A percentile compares a stretch with the other conserved stretches of the same genome.
phyloP scores from a whole-genome alignment of 1,139 yeast genomes.

The Debaryomyces sp. region DNA sequence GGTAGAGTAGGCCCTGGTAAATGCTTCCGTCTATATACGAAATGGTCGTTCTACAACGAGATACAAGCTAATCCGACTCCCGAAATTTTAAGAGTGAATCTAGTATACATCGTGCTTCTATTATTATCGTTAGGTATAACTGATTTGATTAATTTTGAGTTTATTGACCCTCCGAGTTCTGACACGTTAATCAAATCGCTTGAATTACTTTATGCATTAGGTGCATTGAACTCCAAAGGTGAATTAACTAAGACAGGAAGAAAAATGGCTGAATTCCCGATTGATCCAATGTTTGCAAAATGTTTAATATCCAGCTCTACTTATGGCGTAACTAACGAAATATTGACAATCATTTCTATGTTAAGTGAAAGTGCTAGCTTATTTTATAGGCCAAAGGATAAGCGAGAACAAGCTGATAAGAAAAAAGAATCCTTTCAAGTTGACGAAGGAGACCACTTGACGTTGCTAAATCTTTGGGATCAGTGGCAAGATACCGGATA shows the following conservation, averaged over 20 bases:
- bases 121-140: slow-evolving; percentile 80
- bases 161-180: slow-evolving; percentile 82
- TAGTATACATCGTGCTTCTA: slow-evolving; percentile 73
- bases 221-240: slow-evolving; percentile 84
- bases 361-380: slow-evolving; percentile 77
- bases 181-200: slow-evolving; percentile 75
- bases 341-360: slow-evolving; percentile 76
- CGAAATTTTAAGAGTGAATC: slow-evolving; percentile 81
- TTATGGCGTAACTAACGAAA: slow-evolving; percentile 62
- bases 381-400: slow-evolving; percentile 74
- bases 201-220: slow-evolving; percentile 79
- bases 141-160: slow-evolving; percentile 81
- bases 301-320: slow-evolving; percentile 65
- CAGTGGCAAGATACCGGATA: slow-evolving; percentile 75
- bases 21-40: slow-evolving; percentile 86
- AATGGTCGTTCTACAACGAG: slow-evolving; percentile 81
- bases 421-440: slow-evolving; percentile 57
- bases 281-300: slow-evolving; percentile 87
- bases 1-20: slow-evolving; percentile 97
- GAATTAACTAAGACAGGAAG: slow-evolving; percentile 77
- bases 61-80: slow-evolving; percentile 81
- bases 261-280: slow-evolving; percentile 89
- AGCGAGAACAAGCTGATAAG: slow-evolving; percentile 64
- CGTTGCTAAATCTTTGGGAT: slow-evolving; percentile 71
- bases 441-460: slow-evolving; percentile 70